Evolutionary conservation across 164 flowering plant genomes (phyloP).

Genomic region (Warburgia ugandensis): DNA sequence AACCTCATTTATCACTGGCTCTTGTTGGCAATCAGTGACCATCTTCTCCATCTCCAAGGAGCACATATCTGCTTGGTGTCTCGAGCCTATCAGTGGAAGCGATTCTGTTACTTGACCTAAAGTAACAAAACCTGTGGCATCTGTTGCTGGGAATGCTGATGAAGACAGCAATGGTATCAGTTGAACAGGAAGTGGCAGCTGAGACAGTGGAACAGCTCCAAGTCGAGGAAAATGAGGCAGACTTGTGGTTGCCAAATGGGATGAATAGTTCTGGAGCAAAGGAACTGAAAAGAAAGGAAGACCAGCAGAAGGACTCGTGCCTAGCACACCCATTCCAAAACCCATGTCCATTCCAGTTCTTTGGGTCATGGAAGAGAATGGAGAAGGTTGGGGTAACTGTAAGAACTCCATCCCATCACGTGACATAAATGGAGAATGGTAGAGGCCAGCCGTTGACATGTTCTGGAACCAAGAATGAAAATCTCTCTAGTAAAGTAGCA

Average conservation of each 20-base stretch:
- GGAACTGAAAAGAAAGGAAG: neutral
- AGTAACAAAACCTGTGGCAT: neutral
- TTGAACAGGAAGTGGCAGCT: neutral
- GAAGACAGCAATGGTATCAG: neutral
- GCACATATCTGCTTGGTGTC: neutral
- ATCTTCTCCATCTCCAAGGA: neutral
- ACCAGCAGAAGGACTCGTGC: neutral
- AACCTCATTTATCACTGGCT: neutral
- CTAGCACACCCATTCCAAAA: neutral
- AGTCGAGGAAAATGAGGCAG: neutral
- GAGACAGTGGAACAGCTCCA: neutral
- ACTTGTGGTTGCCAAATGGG: neutral
- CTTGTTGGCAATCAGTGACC: neutral
- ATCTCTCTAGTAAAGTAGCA: neutral
- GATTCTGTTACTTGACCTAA: neutral
- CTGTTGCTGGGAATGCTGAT: neutral
- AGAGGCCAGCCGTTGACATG: neutral
- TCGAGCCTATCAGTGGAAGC: neutral
- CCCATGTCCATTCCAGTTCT: neutral
- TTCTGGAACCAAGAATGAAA: neutral
- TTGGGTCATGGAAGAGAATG: neutral
- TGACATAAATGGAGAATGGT: neutral
- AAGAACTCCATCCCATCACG: neutral
- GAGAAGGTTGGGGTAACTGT: neutral
- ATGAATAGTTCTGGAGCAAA: neutral